Percentiles rank a stretch among this genome's conserved stretches.
phyloP scores from a whole-genome alignment of 163 green algal species.

The Trebouxia gelatinosa region DNA sequence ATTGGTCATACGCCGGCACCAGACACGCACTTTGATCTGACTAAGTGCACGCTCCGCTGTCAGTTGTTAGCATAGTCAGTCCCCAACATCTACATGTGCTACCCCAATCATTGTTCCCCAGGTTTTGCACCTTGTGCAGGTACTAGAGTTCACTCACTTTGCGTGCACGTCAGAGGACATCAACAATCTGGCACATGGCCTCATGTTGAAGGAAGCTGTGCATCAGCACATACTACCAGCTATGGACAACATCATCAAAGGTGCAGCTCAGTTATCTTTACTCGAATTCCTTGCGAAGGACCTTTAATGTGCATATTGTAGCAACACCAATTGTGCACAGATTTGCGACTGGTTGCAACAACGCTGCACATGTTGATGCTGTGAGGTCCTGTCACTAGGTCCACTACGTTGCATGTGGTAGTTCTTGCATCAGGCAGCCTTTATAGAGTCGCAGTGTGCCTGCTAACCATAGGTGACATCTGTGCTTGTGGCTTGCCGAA shows the following conservation, averaged over 20 bases:
- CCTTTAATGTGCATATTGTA: background rate
- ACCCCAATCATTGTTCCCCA: too few relatives aligned
- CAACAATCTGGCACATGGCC: constrained; percentile 97
- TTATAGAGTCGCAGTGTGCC: constrained; percentile 19
- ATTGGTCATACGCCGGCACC: too few relatives aligned
- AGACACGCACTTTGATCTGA: too few relatives aligned
- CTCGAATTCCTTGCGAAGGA: background rate
- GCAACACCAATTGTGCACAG: too few relatives aligned
- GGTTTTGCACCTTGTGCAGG: too few relatives aligned
- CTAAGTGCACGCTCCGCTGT: too few relatives aligned
- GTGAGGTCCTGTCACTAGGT: too few relatives aligned
- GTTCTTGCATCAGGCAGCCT: constrained; percentile 12
- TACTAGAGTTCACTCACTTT: constrained; percentile 99
- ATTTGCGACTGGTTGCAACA: too few relatives aligned
- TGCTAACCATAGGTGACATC: constrained; percentile 1
- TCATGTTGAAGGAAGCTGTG: constrained; percentile 93
- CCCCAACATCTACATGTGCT: too few relatives aligned
- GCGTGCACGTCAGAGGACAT: constrained; percentile 98
- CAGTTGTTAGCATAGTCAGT: too few relatives aligned
- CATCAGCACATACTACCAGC: constrained; percentile 77
- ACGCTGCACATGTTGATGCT: too few relatives aligned
- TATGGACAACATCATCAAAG: constrained; percentile 80
- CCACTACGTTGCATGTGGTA: too few relatives aligned
- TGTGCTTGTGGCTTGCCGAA: constrained; percentile 25
- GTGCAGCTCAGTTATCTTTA: background rate